Conservation (phyloP, 2,329 filamentous ascomycete species). For the Calonectria ilicicola region DNA sequence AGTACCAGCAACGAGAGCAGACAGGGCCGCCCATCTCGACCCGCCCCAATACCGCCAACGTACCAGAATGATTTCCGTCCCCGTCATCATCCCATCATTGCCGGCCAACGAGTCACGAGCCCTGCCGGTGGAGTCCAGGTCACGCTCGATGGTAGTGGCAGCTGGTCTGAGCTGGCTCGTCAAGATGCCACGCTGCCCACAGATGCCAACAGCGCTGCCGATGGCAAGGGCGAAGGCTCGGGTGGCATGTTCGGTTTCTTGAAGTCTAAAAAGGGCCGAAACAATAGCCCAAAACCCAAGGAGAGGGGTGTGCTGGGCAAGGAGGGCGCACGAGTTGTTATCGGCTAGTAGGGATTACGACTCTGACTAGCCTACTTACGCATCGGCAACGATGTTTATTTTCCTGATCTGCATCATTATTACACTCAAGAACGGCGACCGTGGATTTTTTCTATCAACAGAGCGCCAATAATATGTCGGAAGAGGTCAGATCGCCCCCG, state of each 20-base stretch:
- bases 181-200: conserved; percentile 81
- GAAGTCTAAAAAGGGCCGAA: conserved; percentile 87
- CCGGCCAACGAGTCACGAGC: conserved; percentile 77
- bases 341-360: conserved; percentile 63
- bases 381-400: conserved; percentile 27
- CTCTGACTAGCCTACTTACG: conserved; percentile 31
- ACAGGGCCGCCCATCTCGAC: conserved; percentile 40
- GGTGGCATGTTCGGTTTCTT: conserved; percentile 92
- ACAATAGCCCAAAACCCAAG: conserved; percentile 92
- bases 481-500: conserved; percentile 19
- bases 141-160: conserved; percentile 87
- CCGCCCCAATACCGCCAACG: conserved; percentile 57
- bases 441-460: conserved; percentile 9
- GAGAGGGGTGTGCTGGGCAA: conserved; percentile 95
- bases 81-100: conserved; percentile 63
- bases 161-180: conserved; percentile 91
- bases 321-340: conserved; percentile 88
- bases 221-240: conserved; percentile 67
- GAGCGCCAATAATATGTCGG: conserved; percentile 13
- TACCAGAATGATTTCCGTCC: conserved; percentile 61
- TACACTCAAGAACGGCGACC: conserved; percentile 17
- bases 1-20: conserved; percentile 42
- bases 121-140: conserved; percentile 90
- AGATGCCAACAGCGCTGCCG: conserved; percentile 69
- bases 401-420: conserved; percentile 24